Base-by-base conservation (phyloP, 768 basidiomycete genomes). In the Kwoniella europaea region DNA sequence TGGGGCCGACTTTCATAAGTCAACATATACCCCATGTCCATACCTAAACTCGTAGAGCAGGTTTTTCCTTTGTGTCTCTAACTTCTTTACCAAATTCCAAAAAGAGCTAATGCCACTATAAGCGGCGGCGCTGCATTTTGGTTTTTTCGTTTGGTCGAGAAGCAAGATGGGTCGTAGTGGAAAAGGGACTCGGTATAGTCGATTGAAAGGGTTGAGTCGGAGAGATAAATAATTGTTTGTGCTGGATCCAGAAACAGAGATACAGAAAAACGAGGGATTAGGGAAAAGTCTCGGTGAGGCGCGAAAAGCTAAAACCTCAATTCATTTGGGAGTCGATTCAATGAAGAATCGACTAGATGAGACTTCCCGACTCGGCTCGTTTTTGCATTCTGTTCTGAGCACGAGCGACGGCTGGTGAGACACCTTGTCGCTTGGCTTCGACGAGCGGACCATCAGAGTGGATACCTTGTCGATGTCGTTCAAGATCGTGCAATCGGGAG, bases 401-500 rank as follows among this genome's bases (percentile, higher is more conserved):
- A 43, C 82, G 76, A 46, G 78, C 82, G 65, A 78, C 59, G 20
- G 79, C 68, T 16, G 82, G 81, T 15, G 82, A 54, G 53, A 83
- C 81, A 42, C 78, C 78, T 24, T 81, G 73, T 54, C 71, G 71
- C 66, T 83, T 83, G 41, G 81, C 81, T 66, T 79, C 80, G 66
- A 79, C 76, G 20, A 82, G 71, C 27, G 82, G 82, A 22, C 82
- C 82, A 65, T 83, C 82, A 52, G 75, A 75, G 69, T 83, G 82
- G 71, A 82, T 82, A 53, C 82, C 82, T 68, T 83, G 82, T 57
- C 81, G 87, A 83, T 98, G 94, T 53, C 94, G 90, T 13, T 92
- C 92, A 9, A 98, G 86, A 79, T 98, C 94, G 80, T 98, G 94
- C 84, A 96, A 92, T 75, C 95, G 90, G 74, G 92, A 93, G 84